Conservation (phyloP, 306 rosid genomes). For the Ziziphus jujuba region DNA sequence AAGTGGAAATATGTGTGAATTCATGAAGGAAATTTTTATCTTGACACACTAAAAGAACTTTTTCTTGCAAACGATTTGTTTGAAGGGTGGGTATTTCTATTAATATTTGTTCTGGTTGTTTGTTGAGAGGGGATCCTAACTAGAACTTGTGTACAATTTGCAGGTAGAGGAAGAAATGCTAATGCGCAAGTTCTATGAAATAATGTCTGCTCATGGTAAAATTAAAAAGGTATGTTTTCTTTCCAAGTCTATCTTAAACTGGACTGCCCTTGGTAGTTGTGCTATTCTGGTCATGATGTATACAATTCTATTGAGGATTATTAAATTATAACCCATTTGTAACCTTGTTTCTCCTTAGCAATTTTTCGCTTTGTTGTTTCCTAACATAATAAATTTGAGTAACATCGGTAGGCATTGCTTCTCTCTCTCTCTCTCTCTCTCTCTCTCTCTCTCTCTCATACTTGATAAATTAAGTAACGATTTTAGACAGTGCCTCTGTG, state of each 20-base stretch:
- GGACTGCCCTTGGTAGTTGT: neutral
- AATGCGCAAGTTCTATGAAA: conserved; percentile 49
- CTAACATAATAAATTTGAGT: too few relatives aligned
- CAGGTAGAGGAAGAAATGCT: conserved; percentile 66
- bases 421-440: too few relatives aligned
- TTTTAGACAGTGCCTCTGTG: too few relatives aligned
- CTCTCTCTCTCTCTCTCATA: too few relatives aligned
- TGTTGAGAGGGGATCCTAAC: neutral
- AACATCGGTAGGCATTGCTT: too few relatives aligned
- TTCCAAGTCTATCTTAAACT: neutral
- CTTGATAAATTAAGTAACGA: too few relatives aligned
- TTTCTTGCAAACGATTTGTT: neutral
- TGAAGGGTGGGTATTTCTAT: neutral
- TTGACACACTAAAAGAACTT: neutral
- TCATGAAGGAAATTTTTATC: neutral
- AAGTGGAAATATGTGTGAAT: neutral
- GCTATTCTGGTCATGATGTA: too few relatives aligned
- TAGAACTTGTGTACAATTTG: conserved; percentile 12
- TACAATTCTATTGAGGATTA: too few relatives aligned
- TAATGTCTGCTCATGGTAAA: conserved; percentile 45
- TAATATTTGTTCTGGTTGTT: neutral
- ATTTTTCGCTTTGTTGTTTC: too few relatives aligned
- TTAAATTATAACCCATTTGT: too few relatives aligned
- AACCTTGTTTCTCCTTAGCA: too few relatives aligned
- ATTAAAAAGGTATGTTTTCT: neutral